Conservation (phyloP, 2,329 filamentous ascomycete genomes). For the Colletotrichum sublineola region DNA sequence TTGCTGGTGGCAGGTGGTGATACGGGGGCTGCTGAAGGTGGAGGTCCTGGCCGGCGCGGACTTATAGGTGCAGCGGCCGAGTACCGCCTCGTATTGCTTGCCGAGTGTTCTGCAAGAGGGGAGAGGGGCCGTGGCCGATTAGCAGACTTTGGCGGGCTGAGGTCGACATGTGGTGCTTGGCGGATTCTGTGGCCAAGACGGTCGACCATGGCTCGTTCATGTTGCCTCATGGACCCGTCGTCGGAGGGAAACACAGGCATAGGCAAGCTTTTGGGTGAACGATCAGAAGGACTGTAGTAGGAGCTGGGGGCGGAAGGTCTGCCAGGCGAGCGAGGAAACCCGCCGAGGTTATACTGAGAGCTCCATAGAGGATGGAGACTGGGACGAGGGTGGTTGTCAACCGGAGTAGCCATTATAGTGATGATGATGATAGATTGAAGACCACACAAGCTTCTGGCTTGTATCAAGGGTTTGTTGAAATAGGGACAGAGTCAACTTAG, state of each 20-base stretch:
- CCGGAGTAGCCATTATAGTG: constrained; percentile 40
- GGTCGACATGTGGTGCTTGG: constrained; percentile 38
- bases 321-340: constrained; percentile 41
- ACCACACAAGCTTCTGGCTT: constrained; percentile 13
- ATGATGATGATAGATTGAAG: constrained; percentile 22
- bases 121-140: constrained; percentile 38
- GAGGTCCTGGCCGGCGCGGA: constrained; percentile 25
- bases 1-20: constrained; percentile 39
- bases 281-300: constrained; percentile 47
- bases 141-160: constrained; percentile 32
- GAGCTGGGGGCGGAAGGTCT: constrained; percentile 25
- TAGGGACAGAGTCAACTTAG: background rate
- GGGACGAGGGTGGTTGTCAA: constrained; percentile 36
- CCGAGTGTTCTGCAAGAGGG: constrained; percentile 31
- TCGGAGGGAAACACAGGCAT: constrained; percentile 52
- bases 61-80: constrained; percentile 29
- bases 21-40: constrained; percentile 40
- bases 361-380: constrained; percentile 52
- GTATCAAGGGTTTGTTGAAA: constrained; percentile 1
- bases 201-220: constrained; percentile 53
- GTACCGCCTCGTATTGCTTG: constrained; percentile 15
- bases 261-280: constrained; percentile 50
- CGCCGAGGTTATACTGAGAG: constrained; percentile 47
- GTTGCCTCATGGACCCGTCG: constrained; percentile 52
- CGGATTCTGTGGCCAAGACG: constrained; percentile 50